phyloP scores from a whole-genome alignment of 495 filamentous ascomycete genomes.

The Neohortaea acidophila region DNA sequence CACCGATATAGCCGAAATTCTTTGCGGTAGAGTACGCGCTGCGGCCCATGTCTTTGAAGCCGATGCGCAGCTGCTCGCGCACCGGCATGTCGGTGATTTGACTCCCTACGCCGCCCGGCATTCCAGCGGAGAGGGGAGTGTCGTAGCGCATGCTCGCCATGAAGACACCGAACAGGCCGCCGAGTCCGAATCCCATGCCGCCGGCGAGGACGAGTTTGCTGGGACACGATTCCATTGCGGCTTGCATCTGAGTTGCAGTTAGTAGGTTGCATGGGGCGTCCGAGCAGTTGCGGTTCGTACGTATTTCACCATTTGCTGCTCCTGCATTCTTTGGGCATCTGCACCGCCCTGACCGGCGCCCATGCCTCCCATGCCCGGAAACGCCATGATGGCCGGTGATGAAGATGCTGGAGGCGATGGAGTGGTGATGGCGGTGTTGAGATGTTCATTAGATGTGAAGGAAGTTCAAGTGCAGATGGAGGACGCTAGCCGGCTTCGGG shows the following conservation, averaged over 20 bases:
- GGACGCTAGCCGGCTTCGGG: no score
- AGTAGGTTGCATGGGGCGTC: background rate
- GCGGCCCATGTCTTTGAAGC: constrained; percentile 86
- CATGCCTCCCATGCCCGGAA: constrained; percentile 17
- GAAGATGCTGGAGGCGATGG: no score
- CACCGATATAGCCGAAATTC: constrained; percentile 86
- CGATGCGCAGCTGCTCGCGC: constrained; percentile 60
- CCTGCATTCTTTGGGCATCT: constrained; percentile 18
- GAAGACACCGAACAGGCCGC: constrained; percentile 85
- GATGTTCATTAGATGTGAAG: no score
- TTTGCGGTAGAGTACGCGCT: constrained; percentile 75
- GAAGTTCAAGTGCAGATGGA: no score
- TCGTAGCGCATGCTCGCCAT: constrained; percentile 96
- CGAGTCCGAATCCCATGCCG: constrained; percentile 76
- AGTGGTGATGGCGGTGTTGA: no score
- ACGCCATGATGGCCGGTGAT: constrained; percentile 8
- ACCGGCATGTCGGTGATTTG: constrained; percentile 46
- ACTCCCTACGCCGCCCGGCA: constrained; percentile 40
- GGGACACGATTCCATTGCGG: constrained; percentile 76
- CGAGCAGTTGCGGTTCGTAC: constrained; percentile 3
- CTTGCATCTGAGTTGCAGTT: constrained; percentile 48
- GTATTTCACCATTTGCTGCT: constrained; percentile 23
- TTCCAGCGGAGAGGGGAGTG: constrained; percentile 51
- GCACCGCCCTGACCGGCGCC: constrained; percentile 2
- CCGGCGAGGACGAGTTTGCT: constrained; percentile 71